Percentiles rank a stretch among this genome's conserved stretches.
phyloP scores from a whole-genome alignment of 257 asterid species.

The Solanum clarkiae region DNA sequence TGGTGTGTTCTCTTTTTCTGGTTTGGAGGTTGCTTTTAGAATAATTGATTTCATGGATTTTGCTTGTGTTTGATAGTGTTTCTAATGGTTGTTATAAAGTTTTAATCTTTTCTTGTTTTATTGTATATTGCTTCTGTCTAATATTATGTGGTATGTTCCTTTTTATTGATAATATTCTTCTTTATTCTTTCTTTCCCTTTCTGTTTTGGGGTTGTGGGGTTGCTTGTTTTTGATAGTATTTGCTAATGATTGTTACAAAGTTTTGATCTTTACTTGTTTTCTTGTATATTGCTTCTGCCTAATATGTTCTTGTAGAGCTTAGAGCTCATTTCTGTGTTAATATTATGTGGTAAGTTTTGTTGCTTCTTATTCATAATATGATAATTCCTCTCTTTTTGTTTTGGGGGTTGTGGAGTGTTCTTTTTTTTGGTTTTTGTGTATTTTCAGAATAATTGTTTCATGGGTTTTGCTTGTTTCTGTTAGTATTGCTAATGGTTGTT shows the following conservation, averaged over 20 bases:
- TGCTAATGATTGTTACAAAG: neutral
- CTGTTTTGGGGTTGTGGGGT: constrained; percentile 1
- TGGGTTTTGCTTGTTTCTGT: constrained; percentile 9
- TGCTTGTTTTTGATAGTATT: constrained; percentile 1
- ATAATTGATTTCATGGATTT: neutral
- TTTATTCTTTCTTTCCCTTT: neutral
- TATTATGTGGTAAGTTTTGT: constrained; percentile 53
- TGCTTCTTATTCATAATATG: neutral
- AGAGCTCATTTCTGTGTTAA: constrained; percentile 91
- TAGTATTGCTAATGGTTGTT: neutral
- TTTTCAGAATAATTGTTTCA: neutral
- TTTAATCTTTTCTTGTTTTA: neutral
- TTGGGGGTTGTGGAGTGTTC: neutral
- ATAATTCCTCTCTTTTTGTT: neutral
- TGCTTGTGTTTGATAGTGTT: constrained; percentile 3
- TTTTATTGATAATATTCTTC: neutral
- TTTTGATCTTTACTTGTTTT: neutral
- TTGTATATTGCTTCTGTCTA: neutral
- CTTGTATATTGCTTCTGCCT: neutral
- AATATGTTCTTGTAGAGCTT: constrained; percentile 57
- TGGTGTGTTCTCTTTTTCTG: neutral
- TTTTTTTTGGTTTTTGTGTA: neutral
- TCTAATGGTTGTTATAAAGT: neutral
- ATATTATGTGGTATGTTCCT: neutral
- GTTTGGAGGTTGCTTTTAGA: neutral